Conservation (phyloP, 257 asterid species). For the Nicotiana knightiana region DNA sequence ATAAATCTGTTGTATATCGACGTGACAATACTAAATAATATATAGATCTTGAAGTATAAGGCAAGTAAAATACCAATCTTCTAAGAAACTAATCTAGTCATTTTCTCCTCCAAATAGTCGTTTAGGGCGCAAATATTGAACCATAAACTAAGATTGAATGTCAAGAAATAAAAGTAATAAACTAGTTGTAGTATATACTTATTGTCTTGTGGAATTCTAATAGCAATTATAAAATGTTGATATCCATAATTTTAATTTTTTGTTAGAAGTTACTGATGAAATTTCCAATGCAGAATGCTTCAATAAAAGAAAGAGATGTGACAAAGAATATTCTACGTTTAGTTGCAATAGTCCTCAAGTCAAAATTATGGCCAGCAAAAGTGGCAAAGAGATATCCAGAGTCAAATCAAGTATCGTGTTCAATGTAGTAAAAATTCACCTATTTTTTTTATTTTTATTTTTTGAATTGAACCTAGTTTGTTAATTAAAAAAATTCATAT, state of each 20-base stretch:
- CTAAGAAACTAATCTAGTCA: background rate
- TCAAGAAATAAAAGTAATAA: background rate
- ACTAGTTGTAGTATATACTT: background rate
- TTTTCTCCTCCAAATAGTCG: background rate
- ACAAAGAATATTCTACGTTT: background rate
- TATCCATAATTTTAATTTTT: too few relatives aligned
- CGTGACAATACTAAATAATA: background rate
- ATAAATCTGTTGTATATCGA: background rate
- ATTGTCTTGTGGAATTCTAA: too few relatives aligned
- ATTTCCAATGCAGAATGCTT: background rate
- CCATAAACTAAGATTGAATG: background rate
- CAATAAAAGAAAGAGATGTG: background rate
- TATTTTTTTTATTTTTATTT: too few relatives aligned
- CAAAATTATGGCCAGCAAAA: background rate
- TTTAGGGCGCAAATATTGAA: background rate
- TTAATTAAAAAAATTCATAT: too few relatives aligned
- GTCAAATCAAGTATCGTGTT: background rate
- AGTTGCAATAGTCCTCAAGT: background rate
- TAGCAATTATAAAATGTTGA: too few relatives aligned
- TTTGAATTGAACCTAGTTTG: background rate
- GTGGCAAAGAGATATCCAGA: background rate
- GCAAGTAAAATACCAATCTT: background rate
- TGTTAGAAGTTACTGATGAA: background rate
- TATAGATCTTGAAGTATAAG: background rate
- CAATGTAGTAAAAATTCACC: background rate